phyloP scores from a whole-genome alignment of 805 yeast species.

The Candida adriatica region DNA sequence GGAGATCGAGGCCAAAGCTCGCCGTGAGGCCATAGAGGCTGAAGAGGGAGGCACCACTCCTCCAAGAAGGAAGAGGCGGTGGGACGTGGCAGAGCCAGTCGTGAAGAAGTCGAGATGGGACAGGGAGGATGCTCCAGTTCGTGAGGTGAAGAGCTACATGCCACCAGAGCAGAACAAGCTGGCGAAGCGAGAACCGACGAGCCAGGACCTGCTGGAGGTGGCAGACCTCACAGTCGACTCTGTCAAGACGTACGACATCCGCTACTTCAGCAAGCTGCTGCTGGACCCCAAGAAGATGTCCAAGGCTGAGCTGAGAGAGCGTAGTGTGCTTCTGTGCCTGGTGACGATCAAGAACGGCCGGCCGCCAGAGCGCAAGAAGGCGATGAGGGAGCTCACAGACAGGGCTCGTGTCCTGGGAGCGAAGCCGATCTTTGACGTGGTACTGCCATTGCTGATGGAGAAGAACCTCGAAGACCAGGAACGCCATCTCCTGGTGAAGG shows the following conservation, averaged over 20 bases:
- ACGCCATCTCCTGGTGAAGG: constrained; percentile 73
- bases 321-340: constrained; percentile 54
- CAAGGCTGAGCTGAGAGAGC: constrained; percentile 49
- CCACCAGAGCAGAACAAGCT: constrained; percentile 44
- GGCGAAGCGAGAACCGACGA: constrained; percentile 21
- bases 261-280: constrained; percentile 60
- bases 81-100: constrained; percentile 14
- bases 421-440: constrained; percentile 53
- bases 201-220: constrained; percentile 40
- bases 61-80: constrained; percentile 20
- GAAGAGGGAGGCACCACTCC: constrained; percentile 21
- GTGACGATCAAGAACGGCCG: constrained; percentile 75
- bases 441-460: constrained; percentile 74
- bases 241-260: constrained; percentile 68
- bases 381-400: constrained; percentile 61
- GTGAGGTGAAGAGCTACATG: constrained; percentile 30
- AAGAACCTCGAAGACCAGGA: constrained; percentile 72
- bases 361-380: constrained; percentile 57
- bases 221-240: constrained; percentile 57
- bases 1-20: constrained; percentile 29
- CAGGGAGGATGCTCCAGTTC: neutral
- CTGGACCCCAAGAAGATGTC: constrained; percentile 30
- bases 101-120: constrained; percentile 15
- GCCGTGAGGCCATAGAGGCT: constrained; percentile 9
- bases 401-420: constrained; percentile 65